Evolutionary conservation across 495 filamentous ascomycete genomes (phyloP).

Genomic region (Cladorrhinum samala): DNA sequence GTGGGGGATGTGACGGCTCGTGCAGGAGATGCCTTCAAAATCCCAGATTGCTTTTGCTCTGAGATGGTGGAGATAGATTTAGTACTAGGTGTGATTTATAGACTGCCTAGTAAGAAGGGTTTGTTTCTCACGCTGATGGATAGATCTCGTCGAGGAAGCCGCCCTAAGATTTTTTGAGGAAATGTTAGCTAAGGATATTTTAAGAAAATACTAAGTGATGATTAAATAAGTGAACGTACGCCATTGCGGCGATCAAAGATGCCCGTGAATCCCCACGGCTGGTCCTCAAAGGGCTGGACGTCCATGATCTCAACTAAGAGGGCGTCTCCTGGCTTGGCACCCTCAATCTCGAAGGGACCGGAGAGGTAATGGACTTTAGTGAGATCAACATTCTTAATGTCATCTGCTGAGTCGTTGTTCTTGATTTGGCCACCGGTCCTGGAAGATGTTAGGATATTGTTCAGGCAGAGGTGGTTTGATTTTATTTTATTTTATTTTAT

Average conservation of each 20-base stretch:
- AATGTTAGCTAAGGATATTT: background rate
- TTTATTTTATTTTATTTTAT: background rate
- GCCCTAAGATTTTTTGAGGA: conserved; percentile 42
- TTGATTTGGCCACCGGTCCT: conserved; percentile 77
- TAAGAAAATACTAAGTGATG: background rate
- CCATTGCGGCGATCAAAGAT: conserved; percentile 80
- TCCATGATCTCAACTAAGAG: conserved; percentile 92
- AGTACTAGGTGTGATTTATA: background rate
- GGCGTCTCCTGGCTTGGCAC: conserved; percentile 79
- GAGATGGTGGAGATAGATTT: too few species aligned
- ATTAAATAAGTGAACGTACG: conserved; percentile 7
- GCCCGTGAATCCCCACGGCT: conserved; percentile 90
- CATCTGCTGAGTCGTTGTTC: conserved; percentile 87
- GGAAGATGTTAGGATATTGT: background rate
- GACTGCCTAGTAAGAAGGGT: background rate
- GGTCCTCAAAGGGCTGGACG: conserved; percentile 81
- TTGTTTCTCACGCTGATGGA: conserved; percentile 69
- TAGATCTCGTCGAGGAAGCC: conserved; percentile 90
- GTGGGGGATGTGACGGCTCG: conserved; percentile 81
- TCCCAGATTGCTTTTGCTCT: conserved; percentile 97
- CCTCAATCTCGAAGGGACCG: conserved; percentile 85
- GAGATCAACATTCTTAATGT: conserved; percentile 78
- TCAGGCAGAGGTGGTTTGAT: too few species aligned
- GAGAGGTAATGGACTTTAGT: conserved; percentile 82
- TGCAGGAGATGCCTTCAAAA: conserved; percentile 92